Evolutionary conservation across 306 rosid genomes (phyloP).

Genomic region (Parietaria judaica): DNA sequence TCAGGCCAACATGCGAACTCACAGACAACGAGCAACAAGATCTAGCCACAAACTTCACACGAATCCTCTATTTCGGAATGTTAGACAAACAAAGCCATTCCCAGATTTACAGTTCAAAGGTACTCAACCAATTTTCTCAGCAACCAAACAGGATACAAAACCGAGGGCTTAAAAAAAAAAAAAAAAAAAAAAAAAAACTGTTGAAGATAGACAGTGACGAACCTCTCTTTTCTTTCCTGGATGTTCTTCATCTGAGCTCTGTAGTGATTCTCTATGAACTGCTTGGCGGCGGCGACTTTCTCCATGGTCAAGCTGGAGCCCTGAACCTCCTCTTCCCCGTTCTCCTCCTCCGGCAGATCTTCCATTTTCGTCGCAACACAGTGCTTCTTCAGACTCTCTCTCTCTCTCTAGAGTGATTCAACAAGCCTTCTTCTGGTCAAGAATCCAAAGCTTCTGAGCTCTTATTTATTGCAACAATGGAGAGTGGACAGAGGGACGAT

Average conservation of each 20-base stretch:
- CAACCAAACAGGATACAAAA: constrained; percentile 2
- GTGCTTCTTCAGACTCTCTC: constrained; percentile 1
- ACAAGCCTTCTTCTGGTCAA: constrained; percentile 35
- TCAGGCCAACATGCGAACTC: constrained; percentile 18
- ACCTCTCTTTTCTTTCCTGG: constrained; percentile 94
- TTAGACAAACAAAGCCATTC: neutral
- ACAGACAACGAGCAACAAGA: constrained; percentile 28
- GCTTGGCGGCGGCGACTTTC: constrained; percentile 97
- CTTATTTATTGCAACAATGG: constrained; percentile 40
- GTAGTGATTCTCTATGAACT: constrained; percentile 93
- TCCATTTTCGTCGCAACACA: constrained; percentile 42
- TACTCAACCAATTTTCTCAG: constrained; percentile 9
- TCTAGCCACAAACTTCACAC: constrained; percentile 14
- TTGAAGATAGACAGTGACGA: constrained; percentile 10
- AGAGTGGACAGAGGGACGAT: constrained; percentile 19
- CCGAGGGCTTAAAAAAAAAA: neutral
- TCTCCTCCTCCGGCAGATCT: constrained; percentile 62
- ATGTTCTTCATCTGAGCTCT: constrained; percentile 97
- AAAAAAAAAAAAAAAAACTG: neutral
- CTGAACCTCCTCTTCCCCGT: constrained; percentile 49
- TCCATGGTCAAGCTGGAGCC: constrained; percentile 97
- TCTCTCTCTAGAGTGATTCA: constrained; percentile 28
- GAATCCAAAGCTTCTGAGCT: constrained; percentile 29
- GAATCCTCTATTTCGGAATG: neutral
- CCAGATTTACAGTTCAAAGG: constrained; percentile 10